Conservation (phyloP, 257 asterid genomes). For the Penstemon eatonii region DNA sequence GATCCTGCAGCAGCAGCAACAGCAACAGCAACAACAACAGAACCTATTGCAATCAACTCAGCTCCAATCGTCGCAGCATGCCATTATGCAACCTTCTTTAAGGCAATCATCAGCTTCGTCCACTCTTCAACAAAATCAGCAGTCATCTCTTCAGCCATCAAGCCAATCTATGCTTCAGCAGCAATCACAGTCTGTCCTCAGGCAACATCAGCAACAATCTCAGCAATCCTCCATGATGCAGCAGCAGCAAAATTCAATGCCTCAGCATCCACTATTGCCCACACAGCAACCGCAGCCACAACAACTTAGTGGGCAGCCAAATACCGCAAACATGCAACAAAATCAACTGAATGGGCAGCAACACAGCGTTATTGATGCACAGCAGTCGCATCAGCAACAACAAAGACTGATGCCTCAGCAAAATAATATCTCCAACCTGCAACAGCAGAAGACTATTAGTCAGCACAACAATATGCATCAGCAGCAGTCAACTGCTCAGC, state of each 20-base stretch:
- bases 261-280: constrained; percentile 60
- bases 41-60: constrained; percentile 69
- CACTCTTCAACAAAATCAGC: constrained; percentile 75
- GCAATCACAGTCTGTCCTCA: constrained; percentile 76
- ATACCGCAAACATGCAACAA: constrained; percentile 65
- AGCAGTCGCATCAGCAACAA: constrained; percentile 57
- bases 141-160: constrained; percentile 69
- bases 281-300: constrained; percentile 65
- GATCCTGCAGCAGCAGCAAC: constrained; percentile 52
- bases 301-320: constrained; percentile 63
- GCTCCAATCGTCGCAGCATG: constrained; percentile 84
- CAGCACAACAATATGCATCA: constrained; percentile 82
- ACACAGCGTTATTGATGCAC: constrained; percentile 65
- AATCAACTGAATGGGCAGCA: constrained; percentile 77
- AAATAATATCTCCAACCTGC: constrained; percentile 53
- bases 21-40: constrained; percentile 51
- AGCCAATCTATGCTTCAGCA: constrained; percentile 80
- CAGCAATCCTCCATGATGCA: constrained; percentile 56
- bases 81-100: constrained; percentile 72
- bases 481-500: constrained; percentile 71
- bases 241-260: constrained; percentile 59
- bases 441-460: constrained; percentile 37
- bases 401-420: constrained; percentile 86
- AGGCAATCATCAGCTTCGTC: constrained; percentile 73
- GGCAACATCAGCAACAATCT: constrained; percentile 72